A percentile compares a stretch with the other conserved stretches of the same genome.
Conservation (phyloP, 2,329 filamentous ascomycete species). For the Myriangium duriaei region DNA sequence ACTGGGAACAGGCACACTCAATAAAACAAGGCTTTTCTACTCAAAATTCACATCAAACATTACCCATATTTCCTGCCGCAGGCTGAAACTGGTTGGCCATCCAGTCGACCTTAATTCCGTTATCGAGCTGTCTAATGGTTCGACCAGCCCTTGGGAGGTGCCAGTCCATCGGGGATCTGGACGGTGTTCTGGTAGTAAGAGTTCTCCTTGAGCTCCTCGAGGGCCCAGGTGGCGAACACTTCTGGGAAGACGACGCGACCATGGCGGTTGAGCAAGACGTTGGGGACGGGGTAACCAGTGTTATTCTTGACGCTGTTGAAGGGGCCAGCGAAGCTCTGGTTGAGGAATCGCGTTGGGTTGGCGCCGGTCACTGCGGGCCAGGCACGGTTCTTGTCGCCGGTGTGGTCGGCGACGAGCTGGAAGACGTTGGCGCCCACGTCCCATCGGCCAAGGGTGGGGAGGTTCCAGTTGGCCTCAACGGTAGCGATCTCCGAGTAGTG, state of each 20-base stretch:
- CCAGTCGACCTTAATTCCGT: no score
- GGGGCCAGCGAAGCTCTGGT: constrained; percentile 22
- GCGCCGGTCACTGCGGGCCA: constrained; percentile 17
- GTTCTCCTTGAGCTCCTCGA: constrained; percentile 4
- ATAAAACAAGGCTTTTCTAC: neutral
- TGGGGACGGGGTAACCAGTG: constrained; percentile 20
- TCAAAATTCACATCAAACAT: no score
- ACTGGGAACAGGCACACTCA: no score
- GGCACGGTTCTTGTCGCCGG: constrained; percentile 20
- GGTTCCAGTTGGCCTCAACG: constrained; percentile 34
- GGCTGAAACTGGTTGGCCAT: no score
- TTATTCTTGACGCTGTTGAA: constrained; percentile 19
- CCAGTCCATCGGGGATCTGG: constrained; percentile 22
- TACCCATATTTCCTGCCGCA: no score
- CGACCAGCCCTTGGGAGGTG: constrained; percentile 20
- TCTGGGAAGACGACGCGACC: constrained; percentile 20
- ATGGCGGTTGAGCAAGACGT: constrained; percentile 18
- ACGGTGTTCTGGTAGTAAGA: constrained; percentile 22
- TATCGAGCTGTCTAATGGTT: no score
- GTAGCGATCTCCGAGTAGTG: constrained; percentile 35
- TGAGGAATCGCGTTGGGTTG: constrained; percentile 20
- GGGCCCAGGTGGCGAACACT: constrained; percentile 17
- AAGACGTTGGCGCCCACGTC: constrained; percentile 37
- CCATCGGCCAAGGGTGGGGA: constrained; percentile 34
- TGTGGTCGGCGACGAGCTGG: constrained; percentile 24